A percentile compares a stretch with the other conserved stretches of the same genome.
phyloP scores from a whole-genome alignment of 345 rosid species.

The Viola odorata region DNA sequence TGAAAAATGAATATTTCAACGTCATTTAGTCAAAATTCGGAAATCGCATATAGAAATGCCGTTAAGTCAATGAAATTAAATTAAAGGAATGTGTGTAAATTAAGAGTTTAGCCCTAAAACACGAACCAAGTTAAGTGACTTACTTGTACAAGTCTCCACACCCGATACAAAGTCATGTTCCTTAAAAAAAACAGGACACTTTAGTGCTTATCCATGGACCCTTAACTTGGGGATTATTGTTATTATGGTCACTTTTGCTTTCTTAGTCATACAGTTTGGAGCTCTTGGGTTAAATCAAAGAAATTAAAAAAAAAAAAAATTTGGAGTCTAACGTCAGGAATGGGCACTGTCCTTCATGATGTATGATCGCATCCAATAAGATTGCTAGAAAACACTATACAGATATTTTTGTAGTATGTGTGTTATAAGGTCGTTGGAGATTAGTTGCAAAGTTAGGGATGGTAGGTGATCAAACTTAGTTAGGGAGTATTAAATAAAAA shows the following conservation, averaged over 20 bases:
- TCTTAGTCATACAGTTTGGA: slow-evolving; percentile 1
- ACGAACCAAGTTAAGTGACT: too few relatives aligned
- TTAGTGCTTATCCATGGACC: too few relatives aligned
- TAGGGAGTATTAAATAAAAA: too few relatives aligned
- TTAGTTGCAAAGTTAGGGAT: slow-evolving; percentile 19
- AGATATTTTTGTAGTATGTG: neutral
- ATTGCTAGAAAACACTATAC: neutral
- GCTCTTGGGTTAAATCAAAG: neutral
- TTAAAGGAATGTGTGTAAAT: too few relatives aligned
- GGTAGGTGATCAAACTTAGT: slow-evolving; percentile 7
- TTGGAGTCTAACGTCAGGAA: neutral
- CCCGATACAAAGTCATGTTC: slow-evolving; percentile 21
- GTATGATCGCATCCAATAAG: slow-evolving; percentile 5
- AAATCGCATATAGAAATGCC: too few relatives aligned
- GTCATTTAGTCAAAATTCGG: too few relatives aligned
- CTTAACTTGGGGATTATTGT: too few relatives aligned
- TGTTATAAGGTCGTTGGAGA: slow-evolving; percentile 15
- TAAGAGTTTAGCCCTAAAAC: too few relatives aligned
- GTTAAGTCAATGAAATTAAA: too few relatives aligned
- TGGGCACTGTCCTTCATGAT: neutral
- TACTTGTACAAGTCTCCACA: too few relatives aligned
- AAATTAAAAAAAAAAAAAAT: neutral
- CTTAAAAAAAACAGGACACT: slow-evolving; percentile 16
- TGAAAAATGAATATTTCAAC: too few relatives aligned
- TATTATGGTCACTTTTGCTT: neutral